Evolutionary conservation across 345 rosid genomes (phyloP), one percentile per base, ranked within the genome.

Genomic region (Brassica incana): DNA sequence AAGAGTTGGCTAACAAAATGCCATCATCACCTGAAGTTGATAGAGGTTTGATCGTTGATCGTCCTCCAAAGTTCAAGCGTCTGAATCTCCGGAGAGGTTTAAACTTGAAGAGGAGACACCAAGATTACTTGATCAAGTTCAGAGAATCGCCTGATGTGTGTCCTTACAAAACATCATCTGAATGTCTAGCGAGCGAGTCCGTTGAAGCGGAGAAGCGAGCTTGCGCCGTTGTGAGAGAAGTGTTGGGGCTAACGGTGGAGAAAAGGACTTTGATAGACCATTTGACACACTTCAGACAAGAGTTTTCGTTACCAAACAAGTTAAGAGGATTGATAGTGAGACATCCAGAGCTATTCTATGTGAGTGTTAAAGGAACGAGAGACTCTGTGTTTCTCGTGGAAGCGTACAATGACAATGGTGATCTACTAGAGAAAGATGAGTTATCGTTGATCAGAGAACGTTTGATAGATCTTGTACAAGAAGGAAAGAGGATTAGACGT

Each of bases 251-350:
- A 88, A 86, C 85, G 30, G 88, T 89, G 43, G 96, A 90, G 76
- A 92, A 86, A 83, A 86, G 90, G 77, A 92, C 94, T 70, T 77
- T 94, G 69, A 80, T 92, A 12, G 98, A 94, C 62, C 96, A 94
- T 77, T 80, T 94, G 85, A 90, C 97, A 12, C 97, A 90, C 83
- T 92, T 94, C 80, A 86, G 98, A 85, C 90, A 90, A 45, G 98
- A 94, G 63, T 90, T 90, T 52, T 84, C 85, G 18, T 85, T 94
- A 2, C 83, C 97, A 8, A 92, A 92, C 69, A 88, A 90, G 86
- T 65, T 90, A 85, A 87, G 94, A 85, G 86, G 85, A 0, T 80
- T 94, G 95, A 78, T 92, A 33, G 76, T 87, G 67, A 88, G 98
- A 75, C 98, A 92, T 77, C 97, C 97, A 2, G 97, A 92, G 76